Percentiles rank a stretch among this genome's conserved stretches.
These are phyloP conservation scores for Trichosanthes truncata DNA, from an alignment of 306 rosid species.

Conservation along the genomic window DNA sequence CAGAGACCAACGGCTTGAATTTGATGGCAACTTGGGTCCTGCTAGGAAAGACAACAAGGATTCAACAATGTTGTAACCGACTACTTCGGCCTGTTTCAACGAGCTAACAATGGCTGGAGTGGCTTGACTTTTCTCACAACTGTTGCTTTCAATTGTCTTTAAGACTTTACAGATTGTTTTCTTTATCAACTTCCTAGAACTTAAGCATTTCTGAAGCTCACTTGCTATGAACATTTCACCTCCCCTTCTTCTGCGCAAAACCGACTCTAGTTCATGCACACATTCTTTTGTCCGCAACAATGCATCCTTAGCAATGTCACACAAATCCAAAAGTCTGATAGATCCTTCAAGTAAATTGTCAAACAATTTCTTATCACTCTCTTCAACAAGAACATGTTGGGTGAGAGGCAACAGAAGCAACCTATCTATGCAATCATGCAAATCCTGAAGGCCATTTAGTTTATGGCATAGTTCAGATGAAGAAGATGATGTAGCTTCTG, in stretches of 20 bases:
- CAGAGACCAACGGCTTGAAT: conserved; percentile 17
- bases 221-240: conserved; percentile 7
- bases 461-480: conserved; percentile 13
- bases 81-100: conserved; percentile 17
- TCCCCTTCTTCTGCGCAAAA: conserved; percentile 20
- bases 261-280: conserved; percentile 12
- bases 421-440: conserved; percentile 23
- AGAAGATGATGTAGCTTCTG: conserved; percentile 7
- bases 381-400: conserved; percentile 7
- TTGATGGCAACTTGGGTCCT: conserved; percentile 9
- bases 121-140: neutral
- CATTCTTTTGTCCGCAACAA: conserved; percentile 16
- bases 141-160: conserved; percentile 2
- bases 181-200: conserved; percentile 18
- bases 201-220: conserved; percentile 17
- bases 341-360: conserved; percentile 24
- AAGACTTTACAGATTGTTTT: conserved; percentile 16
- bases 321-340: conserved; percentile 19
- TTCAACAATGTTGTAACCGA: conserved; percentile 1
- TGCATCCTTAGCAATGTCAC: conserved; percentile 20
- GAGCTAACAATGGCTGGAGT: neutral
- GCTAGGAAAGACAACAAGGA: conserved; percentile 13
- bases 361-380: conserved; percentile 2
- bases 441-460: conserved; percentile 9
- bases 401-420: conserved; percentile 18